A percentile compares a stretch with the other conserved stretches of the same genome.
Evolutionary conservation across 1,139 yeast species (phyloP).

Genomic region (Yamadazyma triangularis): DNA sequence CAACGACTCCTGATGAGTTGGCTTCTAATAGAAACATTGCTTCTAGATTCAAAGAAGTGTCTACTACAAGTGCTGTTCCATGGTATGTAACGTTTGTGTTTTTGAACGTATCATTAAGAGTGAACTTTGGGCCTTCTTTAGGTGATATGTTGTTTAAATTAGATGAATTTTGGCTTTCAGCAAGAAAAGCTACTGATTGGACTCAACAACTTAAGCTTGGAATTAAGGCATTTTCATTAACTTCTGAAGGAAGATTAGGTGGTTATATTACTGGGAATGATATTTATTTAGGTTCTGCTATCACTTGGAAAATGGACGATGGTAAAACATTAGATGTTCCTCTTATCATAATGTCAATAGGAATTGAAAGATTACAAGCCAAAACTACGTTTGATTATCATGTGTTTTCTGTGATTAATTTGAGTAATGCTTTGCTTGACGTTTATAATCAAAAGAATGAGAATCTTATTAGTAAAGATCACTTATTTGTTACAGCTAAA

Average conservation of each 20-base stretch:
- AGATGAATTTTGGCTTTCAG: slow-evolving; percentile 64
- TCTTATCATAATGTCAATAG: slow-evolving; percentile 57
- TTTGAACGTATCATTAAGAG: slow-evolving; percentile 47
- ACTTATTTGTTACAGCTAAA: slow-evolving; percentile 53
- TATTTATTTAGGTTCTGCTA: slow-evolving; percentile 57
- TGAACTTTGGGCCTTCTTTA: slow-evolving; percentile 80
- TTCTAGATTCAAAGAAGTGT: slow-evolving; percentile 53
- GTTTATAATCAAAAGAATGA: slow-evolving; percentile 66
- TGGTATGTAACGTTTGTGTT: slow-evolving; percentile 66
- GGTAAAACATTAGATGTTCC: slow-evolving; percentile 55
- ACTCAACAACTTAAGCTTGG: slow-evolving; percentile 68
- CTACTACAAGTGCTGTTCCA: slow-evolving; percentile 65
- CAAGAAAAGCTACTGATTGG: slow-evolving; percentile 66
- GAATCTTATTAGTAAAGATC: slow-evolving; percentile 47
- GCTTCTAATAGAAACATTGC: slow-evolving; percentile 42
- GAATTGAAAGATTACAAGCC: slow-evolving; percentile 50
- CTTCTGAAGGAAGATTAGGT: slow-evolving; percentile 74
- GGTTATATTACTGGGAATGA: slow-evolving; percentile 54
- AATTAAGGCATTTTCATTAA: slow-evolving; percentile 47
- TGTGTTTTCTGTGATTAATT: slow-evolving; percentile 62
- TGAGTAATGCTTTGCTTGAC: slow-evolving; percentile 48
- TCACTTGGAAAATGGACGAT: slow-evolving; percentile 58
- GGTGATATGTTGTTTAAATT: slow-evolving; percentile 58
- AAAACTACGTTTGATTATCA: slow-evolving; percentile 81
- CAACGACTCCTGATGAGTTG: slow-evolving; percentile 6